Evolutionary conservation across 371 early-diverging fungal genomes (phyloP).

Genomic region (Furculomyces boomerangus): DNA sequence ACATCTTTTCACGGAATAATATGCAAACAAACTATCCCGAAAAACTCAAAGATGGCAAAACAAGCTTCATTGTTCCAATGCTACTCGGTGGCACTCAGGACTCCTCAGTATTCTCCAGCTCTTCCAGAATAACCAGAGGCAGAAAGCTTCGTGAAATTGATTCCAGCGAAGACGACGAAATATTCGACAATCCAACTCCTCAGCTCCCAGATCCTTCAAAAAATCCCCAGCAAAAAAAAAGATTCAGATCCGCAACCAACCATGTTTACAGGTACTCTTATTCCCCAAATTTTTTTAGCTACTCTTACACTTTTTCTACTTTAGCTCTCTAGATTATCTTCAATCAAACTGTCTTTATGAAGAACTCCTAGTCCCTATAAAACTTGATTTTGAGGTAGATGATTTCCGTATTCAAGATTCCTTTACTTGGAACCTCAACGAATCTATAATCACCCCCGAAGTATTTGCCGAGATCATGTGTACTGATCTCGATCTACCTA

Average conservation of each 20-base stretch:
- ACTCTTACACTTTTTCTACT: background rate
- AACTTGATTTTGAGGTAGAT: constrained; percentile 75
- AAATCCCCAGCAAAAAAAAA: background rate
- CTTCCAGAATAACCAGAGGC: background rate
- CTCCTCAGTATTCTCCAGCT: background rate
- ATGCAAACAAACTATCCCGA: background rate
- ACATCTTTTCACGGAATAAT: too few species aligned
- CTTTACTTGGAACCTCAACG: constrained; percentile 87
- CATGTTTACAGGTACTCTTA: constrained; percentile 1
- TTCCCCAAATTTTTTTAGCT: background rate
- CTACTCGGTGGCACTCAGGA: background rate
- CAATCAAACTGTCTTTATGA: constrained; percentile 24
- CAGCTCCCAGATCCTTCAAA: background rate
- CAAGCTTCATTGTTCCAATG: background rate
- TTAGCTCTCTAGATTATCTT: background rate
- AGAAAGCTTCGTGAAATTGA: background rate
- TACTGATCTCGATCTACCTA: constrained; percentile 54
- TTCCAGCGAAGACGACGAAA: background rate
- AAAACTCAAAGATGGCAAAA: constrained; percentile 1
- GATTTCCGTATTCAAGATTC: constrained; percentile 65
- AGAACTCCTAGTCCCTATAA: constrained; percentile 66
- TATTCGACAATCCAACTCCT: background rate
- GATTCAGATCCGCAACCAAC: background rate
- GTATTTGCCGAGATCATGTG: constrained; percentile 79
- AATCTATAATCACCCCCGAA: constrained; percentile 72